Conservation (phyloP, 2,329 filamentous ascomycete genomes). For the Hortaea werneckii region DNA sequence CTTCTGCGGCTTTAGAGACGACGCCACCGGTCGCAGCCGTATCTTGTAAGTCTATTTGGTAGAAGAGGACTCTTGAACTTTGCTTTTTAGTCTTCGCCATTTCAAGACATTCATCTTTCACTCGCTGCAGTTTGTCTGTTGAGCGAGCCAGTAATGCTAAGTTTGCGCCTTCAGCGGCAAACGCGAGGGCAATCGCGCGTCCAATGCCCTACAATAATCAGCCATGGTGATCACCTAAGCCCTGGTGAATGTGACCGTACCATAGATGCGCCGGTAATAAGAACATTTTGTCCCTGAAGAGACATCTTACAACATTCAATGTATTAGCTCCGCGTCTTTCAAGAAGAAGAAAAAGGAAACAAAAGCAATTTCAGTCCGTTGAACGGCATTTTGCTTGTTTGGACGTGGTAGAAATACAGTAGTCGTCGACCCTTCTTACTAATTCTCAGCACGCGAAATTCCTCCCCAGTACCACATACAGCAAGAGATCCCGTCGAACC, state of each 20-base stretch:
- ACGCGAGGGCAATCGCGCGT: constrained; percentile 31
- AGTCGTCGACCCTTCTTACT: too few relatives aligned
- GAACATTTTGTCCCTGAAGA: constrained; percentile 10
- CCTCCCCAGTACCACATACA: too few relatives aligned
- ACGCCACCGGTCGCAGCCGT: constrained; percentile 25
- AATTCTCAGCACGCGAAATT: too few relatives aligned
- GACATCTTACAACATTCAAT: constrained; percentile 4
- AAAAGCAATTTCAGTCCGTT: too few relatives aligned
- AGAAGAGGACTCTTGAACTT: constrained; percentile 16
- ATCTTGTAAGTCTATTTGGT: constrained; percentile 24
- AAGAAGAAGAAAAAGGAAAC: too few relatives aligned
- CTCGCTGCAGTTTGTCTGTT: constrained; percentile 16
- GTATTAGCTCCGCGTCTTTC: too few relatives aligned
- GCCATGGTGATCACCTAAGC: not conserved
- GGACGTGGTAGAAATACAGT: too few relatives aligned
- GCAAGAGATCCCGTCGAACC: too few relatives aligned
- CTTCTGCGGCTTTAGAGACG: constrained; percentile 22
- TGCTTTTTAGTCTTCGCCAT: not conserved
- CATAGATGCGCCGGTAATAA: constrained; percentile 13
- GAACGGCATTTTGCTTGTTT: too few relatives aligned
- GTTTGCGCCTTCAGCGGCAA: constrained; percentile 31
- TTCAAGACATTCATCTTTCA: constrained; percentile 12
- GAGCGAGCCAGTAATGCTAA: constrained; percentile 36
- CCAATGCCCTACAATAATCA: constrained; percentile 31
- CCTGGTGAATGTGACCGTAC: not conserved